Base-by-base conservation (phyloP, 768 basidiomycete genomes). In the Leccinum subtestaceum region DNA sequence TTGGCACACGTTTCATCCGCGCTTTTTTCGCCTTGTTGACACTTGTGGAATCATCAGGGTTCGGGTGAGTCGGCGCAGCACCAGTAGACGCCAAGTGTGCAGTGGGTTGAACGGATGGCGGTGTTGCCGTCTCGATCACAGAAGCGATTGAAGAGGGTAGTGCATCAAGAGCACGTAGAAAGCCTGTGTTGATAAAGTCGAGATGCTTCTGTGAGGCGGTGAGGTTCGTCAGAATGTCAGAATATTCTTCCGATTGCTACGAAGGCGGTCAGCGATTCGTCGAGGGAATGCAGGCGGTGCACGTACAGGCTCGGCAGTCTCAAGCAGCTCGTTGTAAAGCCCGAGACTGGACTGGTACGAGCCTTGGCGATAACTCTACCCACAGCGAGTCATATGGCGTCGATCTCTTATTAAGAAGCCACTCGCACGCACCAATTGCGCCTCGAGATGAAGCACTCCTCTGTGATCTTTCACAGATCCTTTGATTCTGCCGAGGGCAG, bases 151-250 rank as follows among this genome's bases (percentile, higher is more conserved):
- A 72, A 25, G 79, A 67, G 5, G 86, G 84, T 32, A 91, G 75
- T 29, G 77, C 70, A 67, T 85, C 84, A n/a, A 92, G 77, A 25
- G 83, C 79, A 60, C 76, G 85, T 38, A 84, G 77, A 75, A 83
- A 93, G 49, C 82, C 85, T 25, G 83, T 80, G 67, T 83, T 83
- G 72, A 92, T 83, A 76, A 96, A 97, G 68, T 93, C 89, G 57
- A 93, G 82, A 69, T 94, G 92, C 59, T 81, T 80, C 68, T 91
- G 85, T 2, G 93, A 81, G 5, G 94, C 93, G 57, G 84, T 79
- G 58, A 95, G 84, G 73, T 97, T 96, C 60, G 86, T 93, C 40
- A 88, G 78, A 68, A 95, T 86, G 70, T 95, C 94, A 5, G 89
- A 83, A 68, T 93, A 84, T 76, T 96, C 94, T 66, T 95, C 90